A percentile compares a stretch with the other conserved stretches of the same genome.
These are phyloP conservation scores for Skeletonema menzelii DNA, from an alignment of 108 stramenopile species.

Conservation along the genomic window DNA sequence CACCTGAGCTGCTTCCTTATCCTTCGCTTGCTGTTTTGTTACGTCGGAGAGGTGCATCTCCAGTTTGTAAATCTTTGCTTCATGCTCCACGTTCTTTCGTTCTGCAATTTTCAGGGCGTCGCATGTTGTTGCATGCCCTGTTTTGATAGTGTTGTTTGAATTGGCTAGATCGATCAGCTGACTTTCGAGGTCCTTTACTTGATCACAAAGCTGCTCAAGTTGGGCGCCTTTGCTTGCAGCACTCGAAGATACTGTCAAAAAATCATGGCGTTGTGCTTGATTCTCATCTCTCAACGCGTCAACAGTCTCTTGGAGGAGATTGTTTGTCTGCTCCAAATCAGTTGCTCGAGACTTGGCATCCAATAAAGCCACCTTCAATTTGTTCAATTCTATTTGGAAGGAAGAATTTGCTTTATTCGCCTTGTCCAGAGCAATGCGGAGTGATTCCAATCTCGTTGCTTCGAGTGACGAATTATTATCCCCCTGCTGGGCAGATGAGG, in stretches of 20 bases:
- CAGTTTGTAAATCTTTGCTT: slow-evolving; percentile 8
- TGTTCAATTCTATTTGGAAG: neutral
- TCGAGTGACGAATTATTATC: neutral
- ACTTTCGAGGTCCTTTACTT: slow-evolving; percentile 6
- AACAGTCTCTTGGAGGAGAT: neutral
- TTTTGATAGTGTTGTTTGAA: neutral
- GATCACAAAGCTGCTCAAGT: neutral
- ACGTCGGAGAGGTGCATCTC: neutral
- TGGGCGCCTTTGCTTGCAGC: neutral
- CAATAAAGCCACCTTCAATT: neutral
- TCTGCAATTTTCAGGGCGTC: slow-evolving; percentile 4
- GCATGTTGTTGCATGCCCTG: neutral
- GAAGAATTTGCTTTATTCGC: neutral
- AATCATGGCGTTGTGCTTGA: neutral
- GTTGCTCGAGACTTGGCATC: neutral
- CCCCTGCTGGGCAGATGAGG: neutral
- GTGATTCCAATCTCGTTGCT: neutral
- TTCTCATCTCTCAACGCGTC: neutral
- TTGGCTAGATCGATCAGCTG: neutral
- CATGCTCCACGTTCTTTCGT: slow-evolving; percentile 4
- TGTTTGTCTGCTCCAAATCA: neutral
- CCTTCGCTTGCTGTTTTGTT: neutral
- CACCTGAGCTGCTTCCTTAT: slow-evolving; percentile 6
- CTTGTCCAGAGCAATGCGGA: slow-evolving; percentile 4
- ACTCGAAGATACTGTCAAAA: neutral